Percentiles rank a stretch among this genome's conserved stretches.
phyloP scores from a whole-genome alignment of 2,329 filamentous ascomycete genomes.

The Cercospora zeae-maydis region DNA sequence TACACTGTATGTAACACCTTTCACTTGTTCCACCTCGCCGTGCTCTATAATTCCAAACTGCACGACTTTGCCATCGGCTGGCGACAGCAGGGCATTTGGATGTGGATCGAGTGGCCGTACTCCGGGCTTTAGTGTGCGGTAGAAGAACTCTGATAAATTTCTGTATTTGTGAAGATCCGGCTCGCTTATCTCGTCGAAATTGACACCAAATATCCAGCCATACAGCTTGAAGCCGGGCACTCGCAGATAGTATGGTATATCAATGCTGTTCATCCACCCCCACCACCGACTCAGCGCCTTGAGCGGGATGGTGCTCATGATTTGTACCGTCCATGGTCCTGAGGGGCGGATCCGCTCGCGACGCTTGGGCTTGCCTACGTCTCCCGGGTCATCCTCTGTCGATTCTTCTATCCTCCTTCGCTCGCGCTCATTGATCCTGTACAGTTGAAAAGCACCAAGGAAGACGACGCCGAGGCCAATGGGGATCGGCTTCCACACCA shows the following conservation, averaged over 20 bases:
- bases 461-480: constrained; percentile 81
- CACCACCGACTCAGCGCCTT: constrained; percentile 87
- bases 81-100: constrained; percentile 75
- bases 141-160: constrained; percentile 96
- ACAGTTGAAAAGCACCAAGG: constrained; percentile 77
- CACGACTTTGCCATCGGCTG: constrained; percentile 83
- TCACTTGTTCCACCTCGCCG: constrained; percentile 96
- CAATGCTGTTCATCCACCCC: constrained; percentile 87
- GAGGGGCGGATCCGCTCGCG: constrained; percentile 69
- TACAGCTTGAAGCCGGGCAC: constrained; percentile 90
- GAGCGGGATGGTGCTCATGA: constrained; percentile 88
- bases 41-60: constrained; percentile 90
- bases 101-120: constrained; percentile 79
- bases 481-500: constrained; percentile 89
- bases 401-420: constrained; percentile 45
- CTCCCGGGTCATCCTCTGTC: constrained; percentile 32
- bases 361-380: constrained; percentile 46
- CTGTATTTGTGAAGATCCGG: constrained; percentile 84
- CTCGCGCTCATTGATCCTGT: constrained; percentile 62
- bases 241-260: constrained; percentile 81
- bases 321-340: constrained; percentile 86
- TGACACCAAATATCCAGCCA: constrained; percentile 85
- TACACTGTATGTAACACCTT: constrained; percentile 95
- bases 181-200: constrained; percentile 81
- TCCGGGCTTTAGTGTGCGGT: constrained; percentile 87